Evolutionary conservation across 768 basidiomycete species (phyloP).

Genomic region (Boletus rubropictus): DNA sequence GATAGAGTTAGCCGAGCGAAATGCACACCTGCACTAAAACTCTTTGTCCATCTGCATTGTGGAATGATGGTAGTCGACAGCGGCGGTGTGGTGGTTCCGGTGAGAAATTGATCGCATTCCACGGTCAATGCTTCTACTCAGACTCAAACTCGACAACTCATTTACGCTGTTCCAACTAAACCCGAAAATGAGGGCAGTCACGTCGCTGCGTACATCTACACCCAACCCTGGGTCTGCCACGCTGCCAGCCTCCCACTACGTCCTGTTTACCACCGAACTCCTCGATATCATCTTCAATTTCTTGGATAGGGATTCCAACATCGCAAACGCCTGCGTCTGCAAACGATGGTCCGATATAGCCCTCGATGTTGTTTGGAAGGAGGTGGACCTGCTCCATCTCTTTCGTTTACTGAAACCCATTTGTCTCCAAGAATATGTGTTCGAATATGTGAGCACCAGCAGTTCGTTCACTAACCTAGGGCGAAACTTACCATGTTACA

Average conservation of each 20-base stretch:
- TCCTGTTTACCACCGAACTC: conserved; percentile 53
- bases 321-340: conserved; percentile 48
- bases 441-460: conserved; percentile 20
- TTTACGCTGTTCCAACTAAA: not conserved
- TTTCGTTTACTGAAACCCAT: conserved; percentile 48
- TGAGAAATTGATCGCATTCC: not conserved
- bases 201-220: not conserved
- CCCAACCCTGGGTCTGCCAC: not conserved
- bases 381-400: conserved; percentile 41
- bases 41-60: not conserved
- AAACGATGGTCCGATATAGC: conserved; percentile 55
- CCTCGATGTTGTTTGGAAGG: conserved; percentile 53
- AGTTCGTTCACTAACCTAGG: not conserved
- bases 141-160: not conserved
- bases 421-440: conserved; percentile 8
- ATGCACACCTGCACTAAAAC: not conserved
- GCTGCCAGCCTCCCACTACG: conserved; percentile 19
- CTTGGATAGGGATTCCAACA: conserved; percentile 38
- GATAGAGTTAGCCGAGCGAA: too few species aligned
- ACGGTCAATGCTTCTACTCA: too few species aligned
- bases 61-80: not conserved
- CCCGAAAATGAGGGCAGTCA: not conserved
- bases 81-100: not conserved
- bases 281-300: conserved; percentile 51
- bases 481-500: not conserved